phyloP scores from a whole-genome alignment of 495 filamentous ascomycete species.

The Talaromyces thailandensis region DNA sequence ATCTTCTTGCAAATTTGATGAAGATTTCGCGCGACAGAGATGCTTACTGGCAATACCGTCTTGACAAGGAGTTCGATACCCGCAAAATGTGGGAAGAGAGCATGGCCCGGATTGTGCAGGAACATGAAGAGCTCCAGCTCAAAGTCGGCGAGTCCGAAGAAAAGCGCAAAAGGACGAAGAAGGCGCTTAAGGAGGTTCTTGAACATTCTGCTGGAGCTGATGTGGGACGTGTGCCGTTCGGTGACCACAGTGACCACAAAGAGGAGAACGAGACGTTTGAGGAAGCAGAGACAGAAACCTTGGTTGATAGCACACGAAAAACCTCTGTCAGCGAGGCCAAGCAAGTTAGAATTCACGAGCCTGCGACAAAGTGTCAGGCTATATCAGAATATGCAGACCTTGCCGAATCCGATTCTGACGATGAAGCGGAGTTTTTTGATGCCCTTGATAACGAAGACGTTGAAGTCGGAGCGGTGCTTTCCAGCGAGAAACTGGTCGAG shows the following conservation, averaged over 20 bases:
- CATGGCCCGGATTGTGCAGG: constrained; percentile 86
- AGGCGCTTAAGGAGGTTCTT: constrained; percentile 78
- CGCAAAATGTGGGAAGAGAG: constrained; percentile 97
- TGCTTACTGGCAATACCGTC: constrained; percentile 90
- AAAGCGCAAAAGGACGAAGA: constrained; percentile 82
- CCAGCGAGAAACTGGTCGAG: constrained; percentile 35
- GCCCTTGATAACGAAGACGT: constrained; percentile 90
- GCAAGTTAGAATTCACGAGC: constrained; percentile 13
- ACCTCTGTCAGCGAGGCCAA: background rate
- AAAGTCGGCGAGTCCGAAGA: constrained; percentile 83
- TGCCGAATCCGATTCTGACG: constrained; percentile 72
- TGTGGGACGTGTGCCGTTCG: background rate
- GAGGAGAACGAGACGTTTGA: background rate
- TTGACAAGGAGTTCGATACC: constrained; percentile 81
- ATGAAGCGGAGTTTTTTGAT: constrained; percentile 94
- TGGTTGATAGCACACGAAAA: background rate
- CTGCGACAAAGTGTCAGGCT: constrained; percentile 8
- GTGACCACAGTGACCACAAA: background rate
- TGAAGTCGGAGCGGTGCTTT: constrained; percentile 55
- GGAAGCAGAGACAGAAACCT: background rate
- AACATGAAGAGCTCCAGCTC: constrained; percentile 84
- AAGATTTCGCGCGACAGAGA: constrained; percentile 91
- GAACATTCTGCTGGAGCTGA: constrained; percentile 37
- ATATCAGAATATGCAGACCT: constrained; percentile 54
- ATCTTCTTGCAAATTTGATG: constrained; percentile 75